Conservation (phyloP, 2,329 filamentous ascomycete species). For the Xylariaceae sp. region DNA sequence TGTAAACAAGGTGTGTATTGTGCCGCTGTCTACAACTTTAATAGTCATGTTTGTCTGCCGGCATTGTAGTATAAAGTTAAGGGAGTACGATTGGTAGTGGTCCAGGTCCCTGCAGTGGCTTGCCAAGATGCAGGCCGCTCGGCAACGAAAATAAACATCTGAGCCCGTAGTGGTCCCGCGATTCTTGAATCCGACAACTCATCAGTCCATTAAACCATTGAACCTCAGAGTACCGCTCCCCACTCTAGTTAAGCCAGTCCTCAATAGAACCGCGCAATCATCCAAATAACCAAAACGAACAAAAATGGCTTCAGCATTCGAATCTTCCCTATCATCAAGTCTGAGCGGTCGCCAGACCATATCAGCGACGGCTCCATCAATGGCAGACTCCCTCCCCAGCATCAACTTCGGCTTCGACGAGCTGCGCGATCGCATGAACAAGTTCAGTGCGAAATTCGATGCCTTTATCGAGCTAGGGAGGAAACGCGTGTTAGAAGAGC, state of each 20-base stretch:
- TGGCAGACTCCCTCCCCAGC: constrained; percentile 79
- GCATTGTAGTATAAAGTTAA: not conserved
- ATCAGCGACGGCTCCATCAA: constrained; percentile 62
- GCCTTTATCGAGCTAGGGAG: constrained; percentile 90
- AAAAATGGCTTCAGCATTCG: constrained; percentile 64
- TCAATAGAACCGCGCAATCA: not conserved
- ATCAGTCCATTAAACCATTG: not conserved
- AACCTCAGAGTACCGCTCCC: not conserved
- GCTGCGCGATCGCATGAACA: constrained; percentile 90
- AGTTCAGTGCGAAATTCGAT: constrained; percentile 89
- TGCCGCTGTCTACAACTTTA: not conserved
- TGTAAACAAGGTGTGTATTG: not conserved
- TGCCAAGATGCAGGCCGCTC: constrained; percentile 7
- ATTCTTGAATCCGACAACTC: not conserved
- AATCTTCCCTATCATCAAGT: constrained; percentile 69
- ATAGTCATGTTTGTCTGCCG: not conserved
- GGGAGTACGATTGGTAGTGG: not conserved
- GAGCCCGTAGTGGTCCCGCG: not conserved
- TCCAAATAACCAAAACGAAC: not conserved
- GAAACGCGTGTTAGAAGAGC: constrained; percentile 87
- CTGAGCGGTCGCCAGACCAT: constrained; percentile 59
- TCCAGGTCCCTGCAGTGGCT: not conserved
- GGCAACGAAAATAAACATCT: constrained; percentile 37
- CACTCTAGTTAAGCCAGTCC: not conserved
- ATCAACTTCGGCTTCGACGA: constrained; percentile 97